Evolutionary conservation across 1,284 basidiomycete genomes (phyloP).

Genomic region (Papiliotrema terrestris): DNA sequence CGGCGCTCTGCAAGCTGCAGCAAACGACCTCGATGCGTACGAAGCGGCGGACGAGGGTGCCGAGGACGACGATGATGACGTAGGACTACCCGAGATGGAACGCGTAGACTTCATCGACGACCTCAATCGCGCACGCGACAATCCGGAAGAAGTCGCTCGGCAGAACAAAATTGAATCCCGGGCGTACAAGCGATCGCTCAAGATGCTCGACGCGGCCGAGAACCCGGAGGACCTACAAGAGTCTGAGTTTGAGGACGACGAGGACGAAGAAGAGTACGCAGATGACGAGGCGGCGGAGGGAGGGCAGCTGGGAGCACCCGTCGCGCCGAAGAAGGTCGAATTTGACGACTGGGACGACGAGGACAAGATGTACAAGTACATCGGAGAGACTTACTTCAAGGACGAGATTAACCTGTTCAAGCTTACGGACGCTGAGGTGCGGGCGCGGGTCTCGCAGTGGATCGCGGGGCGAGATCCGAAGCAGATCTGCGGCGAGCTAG

Average conservation of each 20-base stretch:
- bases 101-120: conserved; percentile 58
- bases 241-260: background rate
- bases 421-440: conserved; percentile 7
- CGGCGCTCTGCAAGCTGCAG: conserved; percentile 15
- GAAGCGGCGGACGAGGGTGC: conserved; percentile 48
- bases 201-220: background rate
- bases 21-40: conserved; percentile 7
- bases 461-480: conserved; percentile 31
- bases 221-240: background rate
- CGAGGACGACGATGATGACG: conserved; percentile 29
- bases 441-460: conserved; percentile 32
- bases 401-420: conserved; percentile 29
- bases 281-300: conserved; percentile 52
- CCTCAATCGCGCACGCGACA: conserved; percentile 41
- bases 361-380: conserved; percentile 23
- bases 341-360: conserved; percentile 36
- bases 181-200: conserved; percentile 14
- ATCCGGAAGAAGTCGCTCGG: conserved; percentile 24
- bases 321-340: background rate
- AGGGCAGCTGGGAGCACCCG: conserved; percentile 7
- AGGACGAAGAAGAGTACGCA: conserved; percentile 41
- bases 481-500: conserved; percentile 43
- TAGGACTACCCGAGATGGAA: conserved; percentile 14
- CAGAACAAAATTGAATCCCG: conserved; percentile 3
- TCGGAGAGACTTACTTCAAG: conserved; percentile 31